A percentile compares a stretch with the other conserved stretches of the same genome.
phyloP scores from a whole-genome alignment of 306 rosid species.

The Lagenaria siceraria region DNA sequence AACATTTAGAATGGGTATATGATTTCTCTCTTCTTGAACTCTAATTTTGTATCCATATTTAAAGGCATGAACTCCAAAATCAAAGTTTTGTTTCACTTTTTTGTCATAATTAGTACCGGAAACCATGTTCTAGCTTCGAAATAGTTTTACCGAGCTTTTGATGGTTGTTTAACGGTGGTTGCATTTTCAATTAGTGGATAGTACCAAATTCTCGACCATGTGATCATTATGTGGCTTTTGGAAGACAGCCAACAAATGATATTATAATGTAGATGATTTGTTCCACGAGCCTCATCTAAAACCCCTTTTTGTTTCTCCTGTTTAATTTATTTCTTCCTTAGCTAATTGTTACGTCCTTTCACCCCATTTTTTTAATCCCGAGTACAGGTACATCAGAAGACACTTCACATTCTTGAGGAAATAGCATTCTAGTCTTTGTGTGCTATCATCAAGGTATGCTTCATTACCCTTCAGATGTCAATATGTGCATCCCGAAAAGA shows the following conservation, averaged over 20 bases:
- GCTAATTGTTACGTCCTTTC: not conserved
- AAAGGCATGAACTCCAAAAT: not conserved
- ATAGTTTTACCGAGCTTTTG: not conserved
- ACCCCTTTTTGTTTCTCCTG: not conserved
- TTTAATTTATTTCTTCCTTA: not conserved
- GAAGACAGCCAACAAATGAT: not conserved
- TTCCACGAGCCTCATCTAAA: not conserved
- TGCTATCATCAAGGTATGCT: not conserved
- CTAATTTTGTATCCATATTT: not conserved
- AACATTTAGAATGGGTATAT: slow-evolving; percentile 86
- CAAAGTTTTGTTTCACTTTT: not conserved
- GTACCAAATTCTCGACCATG: not conserved
- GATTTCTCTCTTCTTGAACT: slow-evolving; percentile 1
- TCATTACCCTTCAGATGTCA: not conserved
- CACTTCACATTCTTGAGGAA: slow-evolving; percentile 74
- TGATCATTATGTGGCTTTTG: not conserved
- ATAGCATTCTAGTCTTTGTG: slow-evolving; percentile 43
- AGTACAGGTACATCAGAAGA: slow-evolving; percentile 79
- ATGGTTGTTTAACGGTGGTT: not conserved
- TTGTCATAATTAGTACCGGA: not conserved
- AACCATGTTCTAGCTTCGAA: not conserved
- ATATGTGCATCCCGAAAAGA: not conserved
- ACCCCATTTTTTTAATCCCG: slow-evolving; percentile 11
- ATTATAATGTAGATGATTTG: not conserved
- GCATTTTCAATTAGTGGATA: not conserved